Base-by-base conservation (phyloP, 441 rosid genomes). In the Macaranga tanarius region DNA sequence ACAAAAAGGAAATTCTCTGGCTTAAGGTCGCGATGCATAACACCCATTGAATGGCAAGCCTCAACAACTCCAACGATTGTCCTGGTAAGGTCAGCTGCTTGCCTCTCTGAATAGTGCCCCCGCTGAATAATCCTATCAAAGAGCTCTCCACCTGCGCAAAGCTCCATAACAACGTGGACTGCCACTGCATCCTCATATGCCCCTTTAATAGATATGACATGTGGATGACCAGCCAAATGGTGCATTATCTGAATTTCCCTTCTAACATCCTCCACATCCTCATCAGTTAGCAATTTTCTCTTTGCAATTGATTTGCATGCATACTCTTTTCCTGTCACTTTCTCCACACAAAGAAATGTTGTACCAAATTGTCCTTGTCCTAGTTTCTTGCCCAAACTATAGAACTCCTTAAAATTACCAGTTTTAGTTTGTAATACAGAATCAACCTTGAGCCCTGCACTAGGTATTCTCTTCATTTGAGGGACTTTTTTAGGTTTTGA, bases 291-390 rank as follows among this genome's bases (percentile, higher is more conserved):
- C 84, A 93, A 80, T 83, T 93, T 93, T 85, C 98, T 85, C 87
- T 92, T 94, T 1, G 98, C 93, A 31, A 94, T 94, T 7, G 97
- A 92, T 83, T 93, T 93, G 86, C 97, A 93, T 0, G 98, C 98
- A 57, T 76, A 93, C 67, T 89, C 83, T 44, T 83, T 86, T 11
- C 88, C 84, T 0, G 93, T 89, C 2, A 74, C 83, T 78, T 91
- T 93, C 77, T 87, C 97, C 52, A 83, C 65, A 40, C 97, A 91
- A 22, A 92, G 84, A 75, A 88, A 92, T 7, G 97, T 91, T 0
- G 91, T 93, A 34, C 98, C 98, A 7, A 93, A 93, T 58, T 93
- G 98, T 38, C 98, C 98, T 79, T 93, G 98, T 65, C 98, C 98
- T 40, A 93, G 86, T 85, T 92, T 93, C 89, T 82, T 92, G 71